Conservation (phyloP, 2,329 filamentous ascomycete species). For the Colletotrichum ledebouriae region DNA sequence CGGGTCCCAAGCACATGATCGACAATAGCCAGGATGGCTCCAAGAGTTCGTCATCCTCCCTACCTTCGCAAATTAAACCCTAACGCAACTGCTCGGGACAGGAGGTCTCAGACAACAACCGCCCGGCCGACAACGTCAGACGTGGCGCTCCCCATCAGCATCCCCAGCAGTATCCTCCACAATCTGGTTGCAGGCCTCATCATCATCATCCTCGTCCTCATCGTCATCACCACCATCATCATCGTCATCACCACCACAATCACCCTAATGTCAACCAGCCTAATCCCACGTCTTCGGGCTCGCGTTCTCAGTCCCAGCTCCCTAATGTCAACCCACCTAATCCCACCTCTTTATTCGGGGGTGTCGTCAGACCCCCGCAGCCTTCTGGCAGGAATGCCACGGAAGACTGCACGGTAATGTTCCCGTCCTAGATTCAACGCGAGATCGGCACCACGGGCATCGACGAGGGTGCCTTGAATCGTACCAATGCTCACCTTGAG, state of each 20-base stretch:
- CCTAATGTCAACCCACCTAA: constrained; percentile 1
- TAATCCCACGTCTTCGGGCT: neutral
- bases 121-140: neutral
- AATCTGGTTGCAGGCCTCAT: neutral
- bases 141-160: neutral
- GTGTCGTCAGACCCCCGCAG: neutral
- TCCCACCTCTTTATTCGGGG: neutral
- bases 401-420: neutral
- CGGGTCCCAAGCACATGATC: neutral
- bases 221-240: neutral
- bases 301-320: neutral
- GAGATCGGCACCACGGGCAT: constrained; percentile 1
- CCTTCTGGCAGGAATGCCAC: neutral
- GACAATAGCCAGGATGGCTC: neutral
- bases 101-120: neutral
- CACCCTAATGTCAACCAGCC: too few relatives aligned
- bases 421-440: neutral
- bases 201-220: too few relatives aligned
- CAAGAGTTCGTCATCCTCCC: constrained; percentile 4
- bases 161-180: neutral
- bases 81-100: neutral
- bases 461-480: neutral
- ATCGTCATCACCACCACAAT: neutral
- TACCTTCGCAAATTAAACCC: neutral
- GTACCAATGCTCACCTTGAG: neutral